Percentiles rank a stretch among this genome's conserved stretches.
These are phyloP conservation scores for Gymnopilus junonius DNA, from an alignment of 768 basidiomycete species.

Conservation along the genomic window DNA sequence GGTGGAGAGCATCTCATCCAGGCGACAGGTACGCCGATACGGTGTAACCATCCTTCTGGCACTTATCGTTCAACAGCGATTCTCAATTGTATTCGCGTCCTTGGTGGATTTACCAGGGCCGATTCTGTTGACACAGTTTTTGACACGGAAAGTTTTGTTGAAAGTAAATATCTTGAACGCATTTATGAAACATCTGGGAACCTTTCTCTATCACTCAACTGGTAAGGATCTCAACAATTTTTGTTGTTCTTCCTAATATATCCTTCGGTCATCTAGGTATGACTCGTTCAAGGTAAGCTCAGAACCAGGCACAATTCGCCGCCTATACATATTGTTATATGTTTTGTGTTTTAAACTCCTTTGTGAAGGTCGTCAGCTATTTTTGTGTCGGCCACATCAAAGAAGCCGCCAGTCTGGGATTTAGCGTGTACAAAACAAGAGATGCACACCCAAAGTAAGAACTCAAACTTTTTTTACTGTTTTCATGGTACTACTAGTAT, in stretches of 20 bases:
- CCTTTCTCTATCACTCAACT: constrained; percentile 57
- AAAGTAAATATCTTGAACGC: constrained; percentile 53
- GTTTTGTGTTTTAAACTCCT: constrained; percentile 1
- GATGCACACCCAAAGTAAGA: constrained; percentile 67
- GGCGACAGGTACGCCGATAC: constrained; percentile 49
- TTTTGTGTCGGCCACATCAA: constrained; percentile 63
- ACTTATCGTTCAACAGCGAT: constrained; percentile 38
- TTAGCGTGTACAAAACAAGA: constrained; percentile 61
- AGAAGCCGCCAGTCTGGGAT: constrained; percentile 67
- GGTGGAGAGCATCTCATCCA: constrained; percentile 56
- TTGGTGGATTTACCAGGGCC: constrained; percentile 62
- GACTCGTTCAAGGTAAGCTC: constrained; percentile 61
- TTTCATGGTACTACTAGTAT: constrained; percentile 1
- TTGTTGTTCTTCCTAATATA: not conserved
- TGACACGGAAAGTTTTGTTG: constrained; percentile 63
- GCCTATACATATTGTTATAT: not conserved
- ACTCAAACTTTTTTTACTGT: not conserved
- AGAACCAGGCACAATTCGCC: not conserved
- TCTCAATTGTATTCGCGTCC: constrained; percentile 66
- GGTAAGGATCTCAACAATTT: constrained; percentile 40
- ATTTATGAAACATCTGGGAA: constrained; percentile 51
- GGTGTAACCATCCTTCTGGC: not conserved
- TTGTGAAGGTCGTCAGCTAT: constrained; percentile 57
- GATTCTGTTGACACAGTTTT: constrained; percentile 56
- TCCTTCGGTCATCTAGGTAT: constrained; percentile 45